Evolutionary conservation across 345 rosid genomes (phyloP), one percentile per base, ranked within the genome.

Genomic region (Rhizophora apiculata): DNA sequence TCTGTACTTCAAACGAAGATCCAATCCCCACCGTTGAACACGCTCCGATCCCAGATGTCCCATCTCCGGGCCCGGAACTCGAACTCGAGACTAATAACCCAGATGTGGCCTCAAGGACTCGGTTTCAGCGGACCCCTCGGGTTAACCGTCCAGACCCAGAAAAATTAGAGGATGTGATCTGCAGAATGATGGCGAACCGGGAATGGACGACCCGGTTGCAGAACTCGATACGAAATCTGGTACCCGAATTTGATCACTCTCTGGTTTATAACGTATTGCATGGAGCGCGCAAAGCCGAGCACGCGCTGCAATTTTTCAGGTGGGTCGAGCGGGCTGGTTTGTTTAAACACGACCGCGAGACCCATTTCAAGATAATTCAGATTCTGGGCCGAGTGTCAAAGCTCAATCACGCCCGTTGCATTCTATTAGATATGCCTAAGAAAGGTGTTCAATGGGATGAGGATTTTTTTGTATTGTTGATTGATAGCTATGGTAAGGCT

Each of bases 151-250:
- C 65, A 49, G 58, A 68, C 78, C 77, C 86, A 8, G 96, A 88
- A 67, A 93, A 85, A 68, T 9, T 86, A 27, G 98, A 93, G 77
- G 94, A 91, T 60, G 74, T 78, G 18, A 86, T 93, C 20, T 93
- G 96, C 71, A 81, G 89, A 71, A 89, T 93, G 96, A 90, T 93
- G 96, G 83, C 84, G 34, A 85, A 76, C 16, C 86, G 93, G 43
- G 89, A 83, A 8, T 93, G 97, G 98, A 93, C 97, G 32, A 90
- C 93, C 62, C 89, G 96, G 11, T 79, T 93, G 69, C 97, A 93
- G 82, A 93, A 87, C 76, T 87, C 97, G 69, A 90, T 93, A 72
- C 89, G 98, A 70, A 73, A 78, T 67, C 77, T 93, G 31, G 97
- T 87, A 15, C 91, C 96, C 10, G 85, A 83, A 55, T 93, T 92